Evolutionary conservation across 176 grass and related monocot species (phyloP).

Genomic region (Triticum urartu): DNA sequence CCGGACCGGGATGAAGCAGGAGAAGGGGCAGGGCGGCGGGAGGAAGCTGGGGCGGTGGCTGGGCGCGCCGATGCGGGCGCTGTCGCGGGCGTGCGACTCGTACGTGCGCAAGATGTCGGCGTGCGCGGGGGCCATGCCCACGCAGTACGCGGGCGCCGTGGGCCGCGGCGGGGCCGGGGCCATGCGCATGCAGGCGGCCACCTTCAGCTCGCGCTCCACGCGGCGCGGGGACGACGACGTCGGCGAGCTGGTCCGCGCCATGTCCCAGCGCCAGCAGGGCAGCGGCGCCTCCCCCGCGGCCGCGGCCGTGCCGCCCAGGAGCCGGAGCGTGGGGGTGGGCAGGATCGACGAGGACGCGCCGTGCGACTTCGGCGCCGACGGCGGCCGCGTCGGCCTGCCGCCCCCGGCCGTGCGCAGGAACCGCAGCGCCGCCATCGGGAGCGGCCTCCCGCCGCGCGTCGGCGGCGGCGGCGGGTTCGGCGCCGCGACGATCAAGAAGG

Average conservation of each 20-base stretch:
- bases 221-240: constrained; percentile 38
- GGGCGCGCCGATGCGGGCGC: constrained; percentile 41
- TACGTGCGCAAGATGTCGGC: constrained; percentile 56
- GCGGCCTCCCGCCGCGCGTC: background rate
- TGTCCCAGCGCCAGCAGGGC: constrained; percentile 33
- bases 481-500: background rate
- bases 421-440: constrained; percentile 27
- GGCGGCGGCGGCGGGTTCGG: background rate
- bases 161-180: constrained; percentile 30
- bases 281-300: background rate
- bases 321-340: constrained; percentile 47
- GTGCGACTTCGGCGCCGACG: constrained; percentile 50
- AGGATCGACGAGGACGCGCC: constrained; percentile 66
- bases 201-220: constrained; percentile 38
- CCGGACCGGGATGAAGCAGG: background rate
- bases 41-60: constrained; percentile 49
- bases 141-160: constrained; percentile 7
- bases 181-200: background rate
- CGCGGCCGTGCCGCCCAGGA: constrained; percentile 23
- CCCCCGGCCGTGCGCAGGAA: constrained; percentile 18
- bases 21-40: background rate
- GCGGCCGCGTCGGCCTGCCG: constrained; percentile 10
- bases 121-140: constrained; percentile 48
- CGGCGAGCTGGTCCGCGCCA: constrained; percentile 39
- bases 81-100: constrained; percentile 58